Conservation (phyloP, 2,329 filamentous ascomycete species). For the Cercospora berteroae region DNA sequence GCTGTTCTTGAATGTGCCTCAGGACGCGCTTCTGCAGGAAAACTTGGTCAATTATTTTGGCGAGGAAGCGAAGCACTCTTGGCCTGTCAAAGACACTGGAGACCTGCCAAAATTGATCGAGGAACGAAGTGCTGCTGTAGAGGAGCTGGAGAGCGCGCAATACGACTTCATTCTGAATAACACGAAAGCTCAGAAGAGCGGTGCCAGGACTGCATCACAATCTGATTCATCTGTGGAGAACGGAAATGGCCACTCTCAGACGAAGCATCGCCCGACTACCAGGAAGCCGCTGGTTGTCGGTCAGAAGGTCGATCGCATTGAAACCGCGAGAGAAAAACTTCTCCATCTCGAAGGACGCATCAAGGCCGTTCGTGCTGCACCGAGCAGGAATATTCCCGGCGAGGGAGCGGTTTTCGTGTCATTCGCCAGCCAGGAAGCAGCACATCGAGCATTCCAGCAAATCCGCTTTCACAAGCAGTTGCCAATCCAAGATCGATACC, state of each 20-base stretch:
- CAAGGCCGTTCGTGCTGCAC: slow-evolving; percentile 57
- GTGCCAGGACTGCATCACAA: background rate
- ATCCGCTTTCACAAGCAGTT: slow-evolving; percentile 34
- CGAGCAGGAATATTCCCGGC: slow-evolving; percentile 56
- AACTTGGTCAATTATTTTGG: slow-evolving; percentile 39
- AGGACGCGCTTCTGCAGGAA: slow-evolving; percentile 31
- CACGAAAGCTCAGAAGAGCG: slow-evolving; percentile 26
- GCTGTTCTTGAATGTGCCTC: slow-evolving; percentile 49
- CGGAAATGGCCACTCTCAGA: slow-evolving; percentile 26
- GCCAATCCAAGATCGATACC: slow-evolving; percentile 43
- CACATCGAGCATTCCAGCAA: slow-evolving; percentile 76
- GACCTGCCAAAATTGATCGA: slow-evolving; percentile 46
- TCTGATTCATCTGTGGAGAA: slow-evolving; percentile 15
- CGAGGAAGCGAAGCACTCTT: slow-evolving; percentile 40
- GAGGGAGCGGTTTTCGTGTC: slow-evolving; percentile 81
- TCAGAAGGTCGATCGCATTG: slow-evolving; percentile 87
- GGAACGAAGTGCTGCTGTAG: slow-evolving; percentile 44
- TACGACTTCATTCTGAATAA: slow-evolving; percentile 44
- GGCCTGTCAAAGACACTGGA: slow-evolving; percentile 49
- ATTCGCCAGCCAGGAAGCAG: slow-evolving; percentile 76
- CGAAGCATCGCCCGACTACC: slow-evolving; percentile 61
- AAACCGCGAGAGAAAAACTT: slow-evolving; percentile 75
- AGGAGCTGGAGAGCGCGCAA: slow-evolving; percentile 47
- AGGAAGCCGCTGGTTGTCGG: slow-evolving; percentile 67
- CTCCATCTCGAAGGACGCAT: slow-evolving; percentile 70